A percentile compares a stretch with the other conserved stretches of the same genome.
These are phyloP conservation scores for Combretum micranthum DNA, from an alignment of 345 rosid genomes.

Conservation along the genomic window DNA sequence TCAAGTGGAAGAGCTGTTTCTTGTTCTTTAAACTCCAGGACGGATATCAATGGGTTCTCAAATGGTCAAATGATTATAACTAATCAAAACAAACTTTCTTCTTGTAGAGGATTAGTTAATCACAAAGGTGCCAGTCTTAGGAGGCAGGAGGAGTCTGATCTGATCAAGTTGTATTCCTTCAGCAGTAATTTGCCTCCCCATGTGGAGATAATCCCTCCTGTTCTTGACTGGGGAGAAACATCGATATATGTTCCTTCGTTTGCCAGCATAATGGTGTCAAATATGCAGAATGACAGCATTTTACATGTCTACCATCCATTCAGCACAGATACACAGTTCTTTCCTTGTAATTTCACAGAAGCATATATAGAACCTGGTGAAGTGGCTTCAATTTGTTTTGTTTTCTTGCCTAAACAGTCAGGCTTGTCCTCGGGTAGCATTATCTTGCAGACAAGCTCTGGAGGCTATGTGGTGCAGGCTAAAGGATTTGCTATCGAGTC, in stretches of 20 bases:
- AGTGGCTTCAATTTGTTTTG: slow-evolving; percentile 51
- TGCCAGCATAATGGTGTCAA: slow-evolving; percentile 46
- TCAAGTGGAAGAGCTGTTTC: slow-evolving; percentile 41
- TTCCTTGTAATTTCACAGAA: slow-evolving; percentile 55
- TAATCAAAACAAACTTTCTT: slow-evolving; percentile 33
- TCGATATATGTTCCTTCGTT: slow-evolving; percentile 45
- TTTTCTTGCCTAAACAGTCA: slow-evolving; percentile 52
- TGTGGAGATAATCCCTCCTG: slow-evolving; percentile 45
- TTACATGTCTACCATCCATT: slow-evolving; percentile 55
- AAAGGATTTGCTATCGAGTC: slow-evolving; percentile 55
- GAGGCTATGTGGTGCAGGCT: slow-evolving; percentile 58
- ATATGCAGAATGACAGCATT: slow-evolving; percentile 49
- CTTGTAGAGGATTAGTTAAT: slow-evolving; percentile 27
- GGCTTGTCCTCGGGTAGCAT: slow-evolving; percentile 54
- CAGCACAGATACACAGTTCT: slow-evolving; percentile 52
- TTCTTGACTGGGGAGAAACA: slow-evolving; percentile 54
- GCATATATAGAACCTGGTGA: slow-evolving; percentile 50
- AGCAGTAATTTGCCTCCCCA: slow-evolving; percentile 24
- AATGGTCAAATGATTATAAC: slow-evolving; percentile 16
- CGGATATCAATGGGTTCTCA: slow-evolving; percentile 24
- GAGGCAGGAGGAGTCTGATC: slow-evolving; percentile 23
- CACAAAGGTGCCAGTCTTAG: slow-evolving; percentile 22
- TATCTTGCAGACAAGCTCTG: slow-evolving; percentile 59
- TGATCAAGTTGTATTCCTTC: slow-evolving; percentile 22
- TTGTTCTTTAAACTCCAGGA: slow-evolving; percentile 40